Percentiles rank a stretch among this genome's conserved stretches.
These are phyloP conservation scores for Yamadazyma sp. DNA, from an alignment of 1,139 yeast species.

Conservation along the genomic window DNA sequence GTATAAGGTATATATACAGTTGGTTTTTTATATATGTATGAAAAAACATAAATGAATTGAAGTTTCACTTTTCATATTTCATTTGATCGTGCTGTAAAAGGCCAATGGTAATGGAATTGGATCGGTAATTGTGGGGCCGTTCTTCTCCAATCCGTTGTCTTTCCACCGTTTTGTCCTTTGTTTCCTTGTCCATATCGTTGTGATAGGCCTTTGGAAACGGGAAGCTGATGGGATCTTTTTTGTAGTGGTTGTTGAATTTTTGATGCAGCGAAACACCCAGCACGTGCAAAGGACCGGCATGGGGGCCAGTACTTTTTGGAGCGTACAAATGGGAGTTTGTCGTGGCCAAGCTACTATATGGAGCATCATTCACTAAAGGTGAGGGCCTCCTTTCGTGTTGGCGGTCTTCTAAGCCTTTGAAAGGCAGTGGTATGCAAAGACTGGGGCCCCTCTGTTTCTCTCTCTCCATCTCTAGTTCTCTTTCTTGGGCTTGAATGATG, in stretches of 20 bases:
- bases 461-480: too few relatives aligned
- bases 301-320: background rate
- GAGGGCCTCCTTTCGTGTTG: constrained; percentile 13
- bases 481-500: background rate
- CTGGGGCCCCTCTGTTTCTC: background rate
- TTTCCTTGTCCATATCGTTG: constrained; percentile 35
- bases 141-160: constrained; percentile 16
- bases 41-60: background rate
- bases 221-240: constrained; percentile 37
- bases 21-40: constrained; percentile 1
- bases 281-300: too few relatives aligned
- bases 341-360: constrained; percentile 13
- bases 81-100: constrained; percentile 29
- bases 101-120: constrained; percentile 45
- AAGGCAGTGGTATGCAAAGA: background rate
- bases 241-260: constrained; percentile 47
- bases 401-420: background rate
- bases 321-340: constrained; percentile 13
- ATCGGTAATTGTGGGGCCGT: constrained; percentile 34
- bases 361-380: constrained; percentile 16
- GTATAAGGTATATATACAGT: constrained; percentile 2
- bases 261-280: constrained; percentile 9
- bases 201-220: constrained; percentile 47
- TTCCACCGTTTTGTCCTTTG: constrained; percentile 20
- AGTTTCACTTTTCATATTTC: background rate